Evolutionary conservation across 1,284 basidiomycete genomes (phyloP), one percentile per base, ranked within the genome.

Genomic region (Mycosarcoma mackinlayi): DNA sequence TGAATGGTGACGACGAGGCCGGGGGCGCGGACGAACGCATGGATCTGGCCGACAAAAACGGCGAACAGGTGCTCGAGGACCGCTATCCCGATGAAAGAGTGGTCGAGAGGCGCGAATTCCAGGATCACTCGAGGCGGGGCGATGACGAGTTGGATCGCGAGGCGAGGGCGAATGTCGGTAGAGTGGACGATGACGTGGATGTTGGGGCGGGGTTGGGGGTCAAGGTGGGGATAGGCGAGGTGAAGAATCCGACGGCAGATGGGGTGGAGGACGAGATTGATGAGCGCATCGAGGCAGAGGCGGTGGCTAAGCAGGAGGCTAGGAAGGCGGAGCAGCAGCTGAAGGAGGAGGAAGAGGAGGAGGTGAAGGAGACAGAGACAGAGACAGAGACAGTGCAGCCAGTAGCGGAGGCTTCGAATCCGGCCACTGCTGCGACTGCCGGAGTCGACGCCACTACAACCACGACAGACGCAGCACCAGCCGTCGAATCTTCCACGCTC

Each of bases 1-100:
- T 65, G 16, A 56, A 70, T 9, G 75, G 71, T 5, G 68, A 66
- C 16, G 60, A 57, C 8, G 64, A 63, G 9, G 59, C 28, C 16
- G 67, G 66, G 28, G 56, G 27, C n/a, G 67, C 66, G 31, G 61
- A 73, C 19, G 64, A 68, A 18, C 38, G 47, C 6, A 37, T 58
- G 23, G 72, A 77, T 41, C 54, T 79, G 23, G 60, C 60, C 5
- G 76, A 69, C 23, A 75, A 76, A 42, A 65, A 73, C 28, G 67
- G 67, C 5, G 11, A 53, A 21, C 67, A 70, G 53, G 49, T n/a
- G 9, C 24, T 70, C 28, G 61, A 70, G 19, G 67, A 70, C 41
- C 1, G 18, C 7, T 30, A 46, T 34, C 67, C 67, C 2, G 67
- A 70, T 44, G 30, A 40, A n/a, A 30, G 67, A 24, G 45, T 70